These are phyloP conservation scores for Mortierella polycephala DNA, from an alignment of 371 early-diverging fungal genomes.

Conservation along the genomic window DNA sequence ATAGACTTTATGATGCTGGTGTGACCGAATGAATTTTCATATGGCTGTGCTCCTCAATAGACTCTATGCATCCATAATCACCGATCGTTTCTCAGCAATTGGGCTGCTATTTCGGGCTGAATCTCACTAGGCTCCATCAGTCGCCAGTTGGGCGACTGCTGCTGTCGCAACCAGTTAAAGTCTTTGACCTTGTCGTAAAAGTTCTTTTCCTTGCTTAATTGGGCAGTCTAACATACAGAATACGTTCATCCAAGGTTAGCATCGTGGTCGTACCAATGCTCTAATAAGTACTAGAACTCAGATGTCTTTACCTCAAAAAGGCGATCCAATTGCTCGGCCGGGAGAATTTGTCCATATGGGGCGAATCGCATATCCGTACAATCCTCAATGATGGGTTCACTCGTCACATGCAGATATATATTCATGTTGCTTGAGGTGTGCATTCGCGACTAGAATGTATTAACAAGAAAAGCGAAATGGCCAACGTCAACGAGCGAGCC, in stretches of 20 bases:
- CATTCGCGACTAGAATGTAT: constrained; percentile 74
- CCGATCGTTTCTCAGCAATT: constrained; percentile 1
- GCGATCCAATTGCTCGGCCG: constrained; percentile 20
- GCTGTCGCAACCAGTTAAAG: constrained; percentile 86
- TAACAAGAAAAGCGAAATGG: background rate
- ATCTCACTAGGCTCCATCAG: constrained; percentile 38
- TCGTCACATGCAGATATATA: constrained; percentile 73
- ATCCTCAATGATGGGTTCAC: constrained; percentile 87
- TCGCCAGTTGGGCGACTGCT: constrained; percentile 81
- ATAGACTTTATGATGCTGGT: background rate
- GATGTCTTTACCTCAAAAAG: constrained; percentile 29
- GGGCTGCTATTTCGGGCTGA: constrained; percentile 12
- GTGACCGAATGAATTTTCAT: background rate
- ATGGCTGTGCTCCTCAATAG: too few relatives aligned
- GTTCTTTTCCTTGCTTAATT: constrained; percentile 54
- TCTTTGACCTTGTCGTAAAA: constrained; percentile 77
- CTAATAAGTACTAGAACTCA: background rate
- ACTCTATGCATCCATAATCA: too few relatives aligned
- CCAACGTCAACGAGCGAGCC: too few relatives aligned
- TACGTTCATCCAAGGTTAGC: background rate
- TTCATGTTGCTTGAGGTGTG: constrained; percentile 73
- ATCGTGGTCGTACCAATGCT: background rate
- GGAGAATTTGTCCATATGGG: constrained; percentile 51
- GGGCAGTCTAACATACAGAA: constrained; percentile 23
- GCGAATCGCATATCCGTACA: constrained; percentile 70